These are phyloP conservation scores for Erodium texanum DNA, from an alignment of 441 rosid species.

Conservation along the genomic window DNA sequence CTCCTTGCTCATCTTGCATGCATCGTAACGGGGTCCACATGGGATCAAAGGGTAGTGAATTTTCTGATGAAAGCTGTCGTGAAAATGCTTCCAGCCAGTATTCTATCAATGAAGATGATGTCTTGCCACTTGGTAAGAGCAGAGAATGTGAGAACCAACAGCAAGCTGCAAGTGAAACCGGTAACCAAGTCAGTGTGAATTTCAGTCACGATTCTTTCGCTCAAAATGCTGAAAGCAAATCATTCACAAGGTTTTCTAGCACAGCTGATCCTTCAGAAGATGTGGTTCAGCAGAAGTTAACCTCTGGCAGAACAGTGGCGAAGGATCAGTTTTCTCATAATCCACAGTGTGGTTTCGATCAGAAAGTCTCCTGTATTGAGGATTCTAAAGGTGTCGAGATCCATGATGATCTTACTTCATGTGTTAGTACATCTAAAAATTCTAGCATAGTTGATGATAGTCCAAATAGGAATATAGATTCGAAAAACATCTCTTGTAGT, in stretches of 20 bases:
- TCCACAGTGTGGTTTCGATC: conserved; percentile 22
- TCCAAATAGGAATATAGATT: conserved; percentile 28
- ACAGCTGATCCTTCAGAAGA: conserved; percentile 34
- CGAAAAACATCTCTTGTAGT: conserved; percentile 33
- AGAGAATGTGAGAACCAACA: conserved; percentile 30
- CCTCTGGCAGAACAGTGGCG: conserved; percentile 24
- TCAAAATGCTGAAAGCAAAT: conserved; percentile 55
- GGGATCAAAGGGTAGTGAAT: conserved; percentile 49
- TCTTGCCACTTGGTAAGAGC: conserved; percentile 22
- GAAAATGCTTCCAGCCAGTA: conserved; percentile 42
- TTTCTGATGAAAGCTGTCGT: conserved; percentile 55
- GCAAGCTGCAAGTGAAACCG: conserved; percentile 52
- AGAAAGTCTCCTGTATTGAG: conserved; percentile 27
- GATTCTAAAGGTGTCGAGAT: conserved; percentile 42
- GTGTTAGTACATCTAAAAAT: conserved; percentile 36
- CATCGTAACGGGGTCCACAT: conserved; percentile 44
- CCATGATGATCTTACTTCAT: conserved; percentile 49
- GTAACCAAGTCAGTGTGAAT: conserved; percentile 42
- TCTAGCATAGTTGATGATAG: conserved; percentile 22
- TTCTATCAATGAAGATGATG: conserved; percentile 46
- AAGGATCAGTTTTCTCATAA: conserved; percentile 28
- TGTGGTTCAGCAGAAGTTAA: conserved; percentile 28
- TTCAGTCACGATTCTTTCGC: conserved; percentile 49
- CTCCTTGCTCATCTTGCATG: conserved; percentile 88
- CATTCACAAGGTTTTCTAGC: conserved; percentile 34